Evolutionary conservation across 2,329 filamentous ascomycete genomes (phyloP), one percentile per base, ranked within the genome.

Genomic region (Hymenoscyphus fructigenus): DNA sequence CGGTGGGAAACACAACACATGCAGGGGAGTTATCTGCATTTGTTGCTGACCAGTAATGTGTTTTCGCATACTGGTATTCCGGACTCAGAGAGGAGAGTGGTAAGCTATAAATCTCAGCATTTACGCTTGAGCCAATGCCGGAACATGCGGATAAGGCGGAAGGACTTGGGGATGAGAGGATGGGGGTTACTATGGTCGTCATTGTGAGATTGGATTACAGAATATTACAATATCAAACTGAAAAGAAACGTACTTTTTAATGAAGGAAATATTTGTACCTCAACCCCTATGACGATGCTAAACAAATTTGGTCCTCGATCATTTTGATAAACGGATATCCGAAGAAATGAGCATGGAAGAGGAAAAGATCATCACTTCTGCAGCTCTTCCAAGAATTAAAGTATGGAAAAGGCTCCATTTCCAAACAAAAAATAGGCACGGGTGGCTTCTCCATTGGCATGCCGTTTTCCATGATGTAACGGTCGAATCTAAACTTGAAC

Each of bases 1-100:
- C 69, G 6, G 68, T 66, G 3, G 78, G 78, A 23, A 76, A 70
- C 1, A 78, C 75, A 29, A 78, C 68, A 65, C 78, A 79, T 5
- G 77, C 75, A 38, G 78, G 78, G 17, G 68, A 71, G 5, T 69
- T 57, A n/a, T 75, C 73, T 5, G 72, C 68, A 23, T 75, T 71
- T n/a, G 71, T 70, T 17, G 67, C 69, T 1, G 75, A 77, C 76
- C 76, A 79, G 71, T 78, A 79, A 41, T 72, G 68, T 9, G 44
- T 67, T 57, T 70, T 67, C 26, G 71, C 71, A 12, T 62, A 23
- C 2, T 60, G 20, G 38, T 70, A 72, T 5, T 69, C 29, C 17
- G 34, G 57, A 4, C 14, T 7, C 9, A 53, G 47, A 3, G n/a
- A 53, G 47, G 20, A 26, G 7, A 53, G 9, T 9, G 47, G 47